Evolutionary conservation across 2,329 filamentous ascomycete genomes (phyloP), one percentile per base, ranked within the genome.

Genomic region (Aureobasidium sp.): DNA sequence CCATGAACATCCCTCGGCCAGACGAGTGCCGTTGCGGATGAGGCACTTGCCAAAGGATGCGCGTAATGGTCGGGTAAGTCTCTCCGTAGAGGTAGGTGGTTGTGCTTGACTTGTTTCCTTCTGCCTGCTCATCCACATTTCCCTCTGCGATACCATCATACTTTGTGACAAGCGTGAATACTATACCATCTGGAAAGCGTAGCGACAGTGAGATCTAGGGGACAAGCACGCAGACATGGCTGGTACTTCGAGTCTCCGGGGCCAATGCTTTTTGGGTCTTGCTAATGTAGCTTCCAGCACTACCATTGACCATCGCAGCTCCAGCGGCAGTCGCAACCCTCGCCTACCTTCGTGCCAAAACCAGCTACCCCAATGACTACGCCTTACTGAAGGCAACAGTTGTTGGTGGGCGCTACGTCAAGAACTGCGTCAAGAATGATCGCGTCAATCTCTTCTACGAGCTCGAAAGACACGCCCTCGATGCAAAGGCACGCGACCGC

Each of bases 291-390:
- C 13, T 10, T 9, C 4, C 53, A 65, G 64, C 27, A 26, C 46
- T 66, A 23, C 63, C 64, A 8, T 44, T 60, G 27, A 39, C 60
- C 8, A 8, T 66, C 23, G 57, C 64, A 20, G 39, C 57, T 8
- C 70, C 87, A 17, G 81, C 84, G 48, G 80, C 82, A 37, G 80
- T 82, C 34, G 87, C 88, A 5, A 81, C 82, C 4, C 77, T 88
- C n/a, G 88, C 89, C 36, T 96, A 95, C 72, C 74, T 93, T 67
- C 90, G 94, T 70, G 91, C 88, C 46, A 86, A 83, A 71, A 82
- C 81, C 63, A 80, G 82, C 7, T 68, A 92, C 48, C 85, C 79
- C 71, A 86, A 89, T 71, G 91, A 96, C 73, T 69, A 93, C n/a
- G 39, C 87, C 87, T n/a, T 62, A 17, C 44, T 62, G 8, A 39